phyloP scores from a whole-genome alignment of 371 early-diverging fungal genomes.

The Apophysomyces elegans region DNA sequence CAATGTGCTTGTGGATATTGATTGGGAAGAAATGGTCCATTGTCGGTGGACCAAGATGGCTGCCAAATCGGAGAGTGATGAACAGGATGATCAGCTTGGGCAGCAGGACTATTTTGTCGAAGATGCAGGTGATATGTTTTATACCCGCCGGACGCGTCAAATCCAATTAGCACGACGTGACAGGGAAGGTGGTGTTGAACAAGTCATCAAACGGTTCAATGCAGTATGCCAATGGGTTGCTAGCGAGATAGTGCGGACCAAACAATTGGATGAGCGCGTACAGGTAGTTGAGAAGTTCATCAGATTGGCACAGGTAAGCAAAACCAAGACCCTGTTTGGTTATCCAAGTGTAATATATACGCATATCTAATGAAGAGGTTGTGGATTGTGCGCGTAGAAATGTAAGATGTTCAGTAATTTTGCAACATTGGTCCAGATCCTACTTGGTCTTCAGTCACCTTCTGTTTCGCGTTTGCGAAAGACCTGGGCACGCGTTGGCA shows the following conservation, averaged over 20 bases:
- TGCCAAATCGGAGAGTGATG: constrained; percentile 13
- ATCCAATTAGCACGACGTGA: constrained; percentile 11
- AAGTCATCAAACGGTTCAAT: constrained; percentile 70
- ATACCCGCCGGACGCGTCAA: constrained; percentile 24
- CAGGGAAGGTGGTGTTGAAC: constrained; percentile 49
- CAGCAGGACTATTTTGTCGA: constrained; percentile 8
- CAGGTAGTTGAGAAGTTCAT: constrained; percentile 73
- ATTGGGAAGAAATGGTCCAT: constrained; percentile 70
- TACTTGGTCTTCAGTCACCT: constrained; percentile 67
- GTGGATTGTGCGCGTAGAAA: constrained; percentile 36
- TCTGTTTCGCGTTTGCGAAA: constrained; percentile 60
- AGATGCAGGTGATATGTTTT: constrained; percentile 17
- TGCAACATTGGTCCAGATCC: constrained; percentile 65
- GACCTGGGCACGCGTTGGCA: constrained; percentile 66
- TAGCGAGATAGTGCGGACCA: constrained; percentile 64
- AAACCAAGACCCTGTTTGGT: neutral
- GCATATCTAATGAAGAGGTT: too few relatives aligned
- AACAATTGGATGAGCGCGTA: constrained; percentile 57
- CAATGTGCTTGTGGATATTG: constrained; percentile 56
- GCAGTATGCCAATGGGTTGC: constrained; percentile 74
- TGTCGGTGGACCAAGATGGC: constrained; percentile 62
- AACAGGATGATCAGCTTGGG: constrained; percentile 7
- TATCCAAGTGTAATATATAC: too few relatives aligned
- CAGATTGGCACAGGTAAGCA: constrained; percentile 66
- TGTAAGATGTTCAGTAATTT: constrained; percentile 69